phyloP scores from a whole-genome alignment of 495 filamentous ascomycete species.

The Aspergillus asperescens region DNA sequence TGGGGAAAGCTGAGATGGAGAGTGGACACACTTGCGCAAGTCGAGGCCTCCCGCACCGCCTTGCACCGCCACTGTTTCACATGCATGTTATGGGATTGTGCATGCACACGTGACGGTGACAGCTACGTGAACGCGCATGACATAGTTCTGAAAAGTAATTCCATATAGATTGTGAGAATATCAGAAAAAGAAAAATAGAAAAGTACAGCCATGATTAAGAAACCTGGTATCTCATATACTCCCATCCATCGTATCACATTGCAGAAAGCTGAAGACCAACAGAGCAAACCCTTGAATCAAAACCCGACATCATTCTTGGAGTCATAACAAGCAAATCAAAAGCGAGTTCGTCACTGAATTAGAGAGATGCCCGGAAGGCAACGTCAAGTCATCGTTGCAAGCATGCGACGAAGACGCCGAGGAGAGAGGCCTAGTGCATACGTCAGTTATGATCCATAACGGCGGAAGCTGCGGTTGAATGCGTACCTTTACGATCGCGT shows the following conservation, averaged over 20 bases:
- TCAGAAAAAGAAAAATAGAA: background rate
- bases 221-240: slow-evolving; percentile 5
- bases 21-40: slow-evolving; percentile 6
- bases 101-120: too few relatives aligned
- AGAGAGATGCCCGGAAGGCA: background rate
- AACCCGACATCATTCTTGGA: background rate
- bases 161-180: too few relatives aligned
- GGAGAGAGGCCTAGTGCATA: slow-evolving; percentile 50
- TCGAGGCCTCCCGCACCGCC: slow-evolving; percentile 14
- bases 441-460: slow-evolving; percentile 24
- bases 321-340: background rate
- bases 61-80: slow-evolving; percentile 16
- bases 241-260: background rate
- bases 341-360: background rate
- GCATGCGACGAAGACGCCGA: slow-evolving; percentile 63
- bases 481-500: slow-evolving; percentile 84
- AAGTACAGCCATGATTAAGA: background rate
- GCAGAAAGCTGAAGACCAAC: background rate
- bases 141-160: background rate
- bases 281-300: background rate
- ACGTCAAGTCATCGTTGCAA: slow-evolving; percentile 64
- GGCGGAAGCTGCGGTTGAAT: slow-evolving; percentile 45
- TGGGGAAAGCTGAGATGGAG: slow-evolving; percentile 7
- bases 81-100: background rate
- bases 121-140: too few relatives aligned